A percentile compares a stretch with the other conserved stretches of the same genome.
Conservation (phyloP, 805 yeast genomes). For the Nakazawaea siamensis region DNA sequence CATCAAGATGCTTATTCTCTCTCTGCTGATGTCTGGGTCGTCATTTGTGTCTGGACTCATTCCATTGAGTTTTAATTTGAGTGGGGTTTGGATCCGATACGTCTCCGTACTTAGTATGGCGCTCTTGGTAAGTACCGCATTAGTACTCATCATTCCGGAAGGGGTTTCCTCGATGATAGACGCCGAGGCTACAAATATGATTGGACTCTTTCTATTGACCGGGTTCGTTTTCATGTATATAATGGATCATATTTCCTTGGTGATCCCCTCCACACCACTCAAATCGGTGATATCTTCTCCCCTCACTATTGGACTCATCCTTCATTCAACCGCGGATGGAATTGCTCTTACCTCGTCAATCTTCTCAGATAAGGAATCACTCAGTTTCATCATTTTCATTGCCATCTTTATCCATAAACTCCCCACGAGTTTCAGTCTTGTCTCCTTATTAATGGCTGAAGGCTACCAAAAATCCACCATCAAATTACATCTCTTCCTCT, state of each 20-base stretch:
- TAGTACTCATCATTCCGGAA: constrained; percentile 57
- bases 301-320: constrained; percentile 46
- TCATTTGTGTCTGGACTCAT: constrained; percentile 21
- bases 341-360: constrained; percentile 59
- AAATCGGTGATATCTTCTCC: constrained; percentile 3
- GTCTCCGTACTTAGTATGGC: constrained; percentile 52
- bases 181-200: constrained; percentile 20
- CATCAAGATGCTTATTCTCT: constrained; percentile 6
- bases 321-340: constrained; percentile 70
- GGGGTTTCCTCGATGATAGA: constrained; percentile 46
- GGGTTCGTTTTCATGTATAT: constrained; percentile 51
- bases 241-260: constrained; percentile 31
- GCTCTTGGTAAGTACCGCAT: constrained; percentile 49
- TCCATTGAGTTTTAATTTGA: constrained; percentile 17
- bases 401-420: constrained; percentile 65
- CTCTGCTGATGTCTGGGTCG: constrained; percentile 12
- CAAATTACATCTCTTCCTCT: constrained; percentile 39
- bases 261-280: background rate
- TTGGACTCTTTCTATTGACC: constrained; percentile 40
- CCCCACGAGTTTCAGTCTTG: constrained; percentile 66
- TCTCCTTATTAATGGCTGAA: constrained; percentile 40
- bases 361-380: constrained; percentile 24
- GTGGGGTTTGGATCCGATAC: constrained; percentile 22
- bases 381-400: constrained; percentile 39
- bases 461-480: constrained; percentile 25